Evolutionary conservation across 2,329 filamentous ascomycete species (phyloP), one percentile per base, ranked within the genome.

Genomic region (Albophoma yamanashiensis): DNA sequence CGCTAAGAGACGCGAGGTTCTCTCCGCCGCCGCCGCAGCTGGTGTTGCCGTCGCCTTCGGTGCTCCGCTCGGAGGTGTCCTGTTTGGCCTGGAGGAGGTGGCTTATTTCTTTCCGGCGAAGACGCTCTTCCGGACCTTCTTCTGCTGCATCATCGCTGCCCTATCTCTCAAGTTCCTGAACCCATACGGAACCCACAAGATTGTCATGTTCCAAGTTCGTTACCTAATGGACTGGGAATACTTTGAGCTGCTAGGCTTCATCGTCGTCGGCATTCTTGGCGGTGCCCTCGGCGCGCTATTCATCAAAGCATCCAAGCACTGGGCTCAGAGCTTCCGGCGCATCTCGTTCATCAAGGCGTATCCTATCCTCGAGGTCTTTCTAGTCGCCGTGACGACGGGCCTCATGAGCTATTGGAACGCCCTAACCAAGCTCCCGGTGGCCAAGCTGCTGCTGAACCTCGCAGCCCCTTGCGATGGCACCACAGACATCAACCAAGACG

Each of bases 31-130:
- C 27, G 92, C 93, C 0, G 92, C 93, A 0, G 91, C 91, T 59
- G 93, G 93, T 71, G 91, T 97, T 6, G 90, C 92, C 14, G 93
- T 97, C 39, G 93, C 93, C 15, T 97, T 97, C 71, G 93, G 93
- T 43, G 92, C 93, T 1, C 93, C 93, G 50, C 70, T 86, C 0
- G 91, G 92, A 11, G 93, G 93, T 58, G 92, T 97, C 1, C 80
- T 97, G 3, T 97, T 97, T 73, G 92, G 91, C 40, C 75, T 97
- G 38, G 94, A 99, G 74, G 94, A 97, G 80, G 92, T 97, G 63
- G 86, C 90, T 66, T 97, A 97, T 74, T 97, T 97, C 74, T 97
- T 97, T 72, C 93, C 94, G 0, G 91, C 93, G 7, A 97, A 99
- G 76, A 97, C 93, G 0, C 82, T 99, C 11, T 99, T 99, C 77